Conservation (phyloP, 345 rosid species). For the Conringia planisiliqua region DNA sequence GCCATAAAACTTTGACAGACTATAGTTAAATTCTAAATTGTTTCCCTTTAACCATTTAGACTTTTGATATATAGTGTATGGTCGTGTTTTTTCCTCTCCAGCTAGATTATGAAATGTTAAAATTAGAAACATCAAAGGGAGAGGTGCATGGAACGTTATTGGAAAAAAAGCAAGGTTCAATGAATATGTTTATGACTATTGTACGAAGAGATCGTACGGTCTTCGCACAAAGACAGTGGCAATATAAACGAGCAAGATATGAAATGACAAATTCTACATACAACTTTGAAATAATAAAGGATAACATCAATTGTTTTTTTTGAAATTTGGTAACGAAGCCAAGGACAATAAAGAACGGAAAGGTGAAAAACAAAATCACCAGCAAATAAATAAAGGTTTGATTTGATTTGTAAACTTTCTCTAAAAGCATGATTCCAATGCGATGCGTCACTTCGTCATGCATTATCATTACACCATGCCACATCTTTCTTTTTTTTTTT, state of each 20-base stretch:
- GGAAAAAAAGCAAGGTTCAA: conserved; percentile 16
- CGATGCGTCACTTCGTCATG: conserved; percentile 26
- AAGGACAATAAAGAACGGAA: conserved; percentile 29
- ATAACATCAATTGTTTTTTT: conserved; percentile 27
- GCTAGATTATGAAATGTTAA: background rate
- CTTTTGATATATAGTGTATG: background rate
- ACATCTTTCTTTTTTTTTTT: background rate
- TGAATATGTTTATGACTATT: conserved; percentile 20
- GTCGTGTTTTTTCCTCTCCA: background rate
- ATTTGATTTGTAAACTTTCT: conserved; percentile 28
- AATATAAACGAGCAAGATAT: conserved; percentile 2
- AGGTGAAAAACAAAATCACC: conserved; percentile 13
- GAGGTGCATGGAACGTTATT: background rate
- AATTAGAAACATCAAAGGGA: conserved; percentile 9
- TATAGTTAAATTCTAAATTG: background rate
- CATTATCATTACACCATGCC: conserved; percentile 19
- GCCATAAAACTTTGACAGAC: background rate
- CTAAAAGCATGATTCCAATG: conserved; percentile 23
- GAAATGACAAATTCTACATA: conserved; percentile 4
- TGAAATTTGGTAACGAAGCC: conserved; percentile 20
- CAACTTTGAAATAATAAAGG: conserved; percentile 11
- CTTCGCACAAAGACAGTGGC: conserved; percentile 6
- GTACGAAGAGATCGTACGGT: conserved; percentile 34
- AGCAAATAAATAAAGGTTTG: conserved; percentile 27
- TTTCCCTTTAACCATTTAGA: background rate